Evolutionary conservation across 805 yeast genomes (phyloP).

Genomic region (Nakazawaea ishiwadae): DNA sequence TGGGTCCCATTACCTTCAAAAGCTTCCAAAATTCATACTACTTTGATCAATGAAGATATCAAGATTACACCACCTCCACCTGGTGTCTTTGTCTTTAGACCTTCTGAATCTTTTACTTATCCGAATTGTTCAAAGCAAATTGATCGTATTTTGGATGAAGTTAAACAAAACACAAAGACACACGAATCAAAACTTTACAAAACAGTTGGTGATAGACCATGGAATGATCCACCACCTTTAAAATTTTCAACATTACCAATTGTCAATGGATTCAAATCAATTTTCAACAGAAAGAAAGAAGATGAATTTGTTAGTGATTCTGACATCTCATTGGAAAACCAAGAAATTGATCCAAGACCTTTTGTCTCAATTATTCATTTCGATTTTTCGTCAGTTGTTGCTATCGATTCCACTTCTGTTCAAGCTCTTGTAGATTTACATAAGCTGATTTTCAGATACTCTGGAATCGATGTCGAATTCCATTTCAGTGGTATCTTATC

Average conservation of each 20-base stretch:
- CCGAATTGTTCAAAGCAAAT: conserved; percentile 74
- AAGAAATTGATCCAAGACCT: conserved; percentile 52
- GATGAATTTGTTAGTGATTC: conserved; percentile 22
- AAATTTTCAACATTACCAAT: conserved; percentile 49
- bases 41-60: conserved; percentile 47
- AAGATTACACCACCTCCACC: conserved; percentile 77
- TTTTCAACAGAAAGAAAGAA: conserved; percentile 15
- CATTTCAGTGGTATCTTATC: conserved; percentile 83
- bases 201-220: conserved; percentile 63
- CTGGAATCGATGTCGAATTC: conserved; percentile 81
- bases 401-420: conserved; percentile 73
- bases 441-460: conserved; percentile 64
- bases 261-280: conserved; percentile 15
- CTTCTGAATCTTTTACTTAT: conserved; percentile 76
- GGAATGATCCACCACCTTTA: conserved; percentile 66
- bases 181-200: conserved; percentile 42
- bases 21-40: conserved; percentile 25
- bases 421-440: conserved; percentile 75
- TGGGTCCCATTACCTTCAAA: conserved; percentile 64
- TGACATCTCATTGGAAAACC: conserved; percentile 14
- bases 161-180: conserved; percentile 54
- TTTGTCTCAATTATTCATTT: conserved; percentile 65
- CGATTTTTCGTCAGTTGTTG: conserved; percentile 76
- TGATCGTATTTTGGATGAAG: conserved; percentile 65
- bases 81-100: conserved; percentile 82